Percentiles rank a stretch among this genome's conserved stretches.
Evolutionary conservation across 2,329 filamentous ascomycete species (phyloP).

Genomic region (Elsinoe fawcettii): DNA sequence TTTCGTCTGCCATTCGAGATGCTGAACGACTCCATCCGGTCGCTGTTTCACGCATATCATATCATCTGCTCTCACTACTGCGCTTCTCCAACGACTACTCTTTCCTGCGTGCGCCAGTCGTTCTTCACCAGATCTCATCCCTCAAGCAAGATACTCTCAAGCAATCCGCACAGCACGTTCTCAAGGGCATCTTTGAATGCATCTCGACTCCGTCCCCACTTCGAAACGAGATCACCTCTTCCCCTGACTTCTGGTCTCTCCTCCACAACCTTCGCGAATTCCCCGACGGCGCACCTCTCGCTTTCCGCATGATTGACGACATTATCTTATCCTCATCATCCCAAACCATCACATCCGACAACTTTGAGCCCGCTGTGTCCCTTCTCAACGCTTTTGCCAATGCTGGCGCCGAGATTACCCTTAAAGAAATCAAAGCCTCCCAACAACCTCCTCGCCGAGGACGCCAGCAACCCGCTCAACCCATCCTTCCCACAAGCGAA

Average conservation of each 20-base stretch:
- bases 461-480: constrained; percentile 32
- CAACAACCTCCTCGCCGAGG: constrained; percentile 13
- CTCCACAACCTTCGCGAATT: constrained; percentile 65
- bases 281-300: constrained; percentile 60
- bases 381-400: constrained; percentile 86
- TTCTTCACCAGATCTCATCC: constrained; percentile 84
- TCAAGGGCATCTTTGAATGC: constrained; percentile 72
- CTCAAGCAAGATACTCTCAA: constrained; percentile 71
- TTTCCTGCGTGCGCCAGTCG: constrained; percentile 82
- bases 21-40: constrained; percentile 70
- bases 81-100: constrained; percentile 82
- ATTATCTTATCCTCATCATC: constrained; percentile 57
- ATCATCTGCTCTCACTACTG: constrained; percentile 76
- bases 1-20: constrained; percentile 78
- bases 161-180: constrained; percentile 64
- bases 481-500: constrained; percentile 22
- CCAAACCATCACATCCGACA: constrained; percentile 86
- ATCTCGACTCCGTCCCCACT: constrained; percentile 70
- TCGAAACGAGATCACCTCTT: constrained; percentile 87
- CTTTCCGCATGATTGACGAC: constrained; percentile 80
- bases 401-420: constrained; percentile 64
- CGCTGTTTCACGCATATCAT: constrained; percentile 74
- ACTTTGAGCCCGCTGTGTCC: constrained; percentile 80
- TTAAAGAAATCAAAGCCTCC: constrained; percentile 56
- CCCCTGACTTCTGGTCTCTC: constrained; percentile 94